Evolutionary conservation across 2,329 filamentous ascomycete species (phyloP), one percentile per base, ranked within the genome.

Genomic region (Fusarium neocosmosporiellum): DNA sequence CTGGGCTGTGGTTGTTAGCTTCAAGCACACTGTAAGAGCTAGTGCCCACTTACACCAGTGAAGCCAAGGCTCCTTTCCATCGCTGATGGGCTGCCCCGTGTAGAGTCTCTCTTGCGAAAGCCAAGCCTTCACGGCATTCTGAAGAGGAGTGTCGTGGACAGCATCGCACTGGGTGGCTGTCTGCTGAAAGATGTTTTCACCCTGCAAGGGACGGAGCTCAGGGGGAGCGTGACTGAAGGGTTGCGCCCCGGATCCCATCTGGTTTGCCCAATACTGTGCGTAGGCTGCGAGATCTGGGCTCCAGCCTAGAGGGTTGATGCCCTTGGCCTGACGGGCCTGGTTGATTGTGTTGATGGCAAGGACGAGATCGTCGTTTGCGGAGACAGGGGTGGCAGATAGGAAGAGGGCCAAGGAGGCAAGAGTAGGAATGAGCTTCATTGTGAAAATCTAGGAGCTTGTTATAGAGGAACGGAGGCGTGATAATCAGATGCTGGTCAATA

Each of bases 141-240:
- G 77, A 20, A 82, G 55, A 33, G 80, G 80, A 14, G 48, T 75
- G 27, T 78, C 76, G 48, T 81, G 80, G 16, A 70, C 70, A 5
- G 64, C 48, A 60, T 81, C 76, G 43, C 80, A 81, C 41, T 79
- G 76, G 7, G 72, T 70, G 2, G 80, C 77, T 13, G 77, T 71
- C 37, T 81, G 76, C 33, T 79, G 77, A 64, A 79, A 82, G 37
- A 82, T 74, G 16, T 75, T 81, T 65, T 83, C 81, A 43, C 81
- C 81, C 54, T 83, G 81, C n/a, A 71, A 66, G 5, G 79, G 80
- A 5, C 81, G 79, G 16, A 78, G 74, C 34, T 72, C 58, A 4
- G 76, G 76, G 11, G 78, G 72, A 6, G 81, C 78, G 60, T 83
- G 81, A 43, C 76, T 69, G 61, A 82, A 82, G 4, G 77, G 75